A percentile compares a stretch with the other conserved stretches of the same genome.
These are phyloP conservation scores for Saccharomyces hybrid DNA, from an alignment of 1,139 yeast genomes.

Conservation along the genomic window DNA sequence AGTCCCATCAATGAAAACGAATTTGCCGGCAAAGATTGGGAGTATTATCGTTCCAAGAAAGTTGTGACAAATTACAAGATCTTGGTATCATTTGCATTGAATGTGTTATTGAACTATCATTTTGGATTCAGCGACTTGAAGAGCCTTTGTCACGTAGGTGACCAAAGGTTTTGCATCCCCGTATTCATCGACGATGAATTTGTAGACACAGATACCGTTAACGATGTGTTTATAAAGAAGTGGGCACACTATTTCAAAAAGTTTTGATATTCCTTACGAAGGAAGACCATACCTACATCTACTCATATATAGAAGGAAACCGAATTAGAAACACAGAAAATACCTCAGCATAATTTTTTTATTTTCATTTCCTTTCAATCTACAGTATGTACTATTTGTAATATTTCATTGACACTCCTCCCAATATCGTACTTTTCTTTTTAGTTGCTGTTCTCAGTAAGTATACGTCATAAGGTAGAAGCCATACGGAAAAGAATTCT, in stretches of 20 bases:
- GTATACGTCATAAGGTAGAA: not conserved
- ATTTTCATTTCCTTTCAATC: not conserved
- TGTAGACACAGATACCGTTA: constrained; percentile 17
- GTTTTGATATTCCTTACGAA: constrained; percentile 13
- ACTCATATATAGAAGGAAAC: not conserved
- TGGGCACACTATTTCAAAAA: constrained; percentile 31
- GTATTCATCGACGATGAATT: constrained; percentile 19
- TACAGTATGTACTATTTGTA: not conserved
- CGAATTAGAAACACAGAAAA: not conserved
- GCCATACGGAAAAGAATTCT: not conserved
- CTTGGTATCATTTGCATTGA: constrained; percentile 33
- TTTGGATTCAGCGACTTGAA: constrained; percentile 42
- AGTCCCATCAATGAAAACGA: constrained; percentile 15
- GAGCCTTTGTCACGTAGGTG: constrained; percentile 24
- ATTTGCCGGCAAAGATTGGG: constrained; percentile 23
- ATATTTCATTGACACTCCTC: not conserved
- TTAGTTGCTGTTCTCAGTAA: not conserved
- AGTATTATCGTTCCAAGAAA: constrained; percentile 23
- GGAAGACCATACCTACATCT: not conserved
- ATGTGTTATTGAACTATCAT: constrained; percentile 40
- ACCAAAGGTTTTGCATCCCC: constrained; percentile 22
- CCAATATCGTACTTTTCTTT: not conserved
- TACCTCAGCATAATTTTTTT: not conserved
- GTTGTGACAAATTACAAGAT: constrained; percentile 35
- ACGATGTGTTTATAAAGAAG: constrained; percentile 25